Base-by-base conservation (phyloP, 768 basidiomycete genomes). In the Tulasnella sp. region DNA sequence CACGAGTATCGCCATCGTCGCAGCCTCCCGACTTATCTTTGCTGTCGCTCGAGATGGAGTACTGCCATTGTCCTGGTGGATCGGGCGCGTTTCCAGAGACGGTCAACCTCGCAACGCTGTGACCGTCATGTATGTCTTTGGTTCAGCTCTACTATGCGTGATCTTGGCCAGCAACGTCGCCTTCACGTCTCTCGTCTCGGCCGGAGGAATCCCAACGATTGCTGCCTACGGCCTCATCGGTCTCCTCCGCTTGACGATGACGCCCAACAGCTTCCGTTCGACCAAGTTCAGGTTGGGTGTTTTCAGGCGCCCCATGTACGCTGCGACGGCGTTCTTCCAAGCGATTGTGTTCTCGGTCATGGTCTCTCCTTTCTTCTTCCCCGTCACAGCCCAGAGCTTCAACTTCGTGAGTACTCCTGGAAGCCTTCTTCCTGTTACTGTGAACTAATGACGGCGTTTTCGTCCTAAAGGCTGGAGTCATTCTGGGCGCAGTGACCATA, bases 1-100 rank as follows among this genome's bases (percentile, higher is more conserved):
- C 83, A 95, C 95, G 0, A 94, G 91, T 80, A 89, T 96, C 67
- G 90, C 93, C 23, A 90, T 97, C 77, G 93, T 96, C 26, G 95
- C 96, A 1, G 90, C 94, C 16, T 96, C 94, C 16, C 90, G 95
- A 5, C 88, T 98, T 37, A 88, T 98, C 55, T 98, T 93, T 82
- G 96, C 95, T 11, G 92, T 98, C 69, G 95, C 95, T n/a, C 91
- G 96, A 75, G 96, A 98, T 81, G 95, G 95, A 39, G 93, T 96
- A 0, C 86, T 98, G 15, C 95, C 96, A 0, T 83, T 93, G 70
- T 95, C 93, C 0, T 79, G 85, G 16, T 97, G 95, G 95, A 92
- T 98, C 74, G 90, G 93, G 67, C 84, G 87, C 79, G 92, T 96
- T 57, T 90, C 92, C 72, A 80, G 83, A 0, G 84, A 87, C 20